Percentiles rank a stretch among this genome's conserved stretches.
phyloP scores from a whole-genome alignment of 2,329 filamentous ascomycete species.

The Fusarium subtropicale region DNA sequence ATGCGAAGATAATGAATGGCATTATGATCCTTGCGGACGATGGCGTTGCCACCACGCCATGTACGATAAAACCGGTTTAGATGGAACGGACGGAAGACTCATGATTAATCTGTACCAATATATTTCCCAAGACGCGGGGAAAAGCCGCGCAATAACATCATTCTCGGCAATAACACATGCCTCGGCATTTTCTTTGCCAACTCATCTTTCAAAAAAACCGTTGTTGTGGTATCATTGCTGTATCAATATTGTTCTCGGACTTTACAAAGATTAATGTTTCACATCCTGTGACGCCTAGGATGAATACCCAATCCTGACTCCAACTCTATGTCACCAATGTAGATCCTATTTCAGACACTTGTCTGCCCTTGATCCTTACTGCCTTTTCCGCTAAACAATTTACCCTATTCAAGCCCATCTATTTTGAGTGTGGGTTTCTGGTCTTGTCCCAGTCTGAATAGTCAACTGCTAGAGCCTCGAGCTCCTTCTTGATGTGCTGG shows the following conservation, averaged over 20 bases:
- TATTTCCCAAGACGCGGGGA: slow-evolving; percentile 27
- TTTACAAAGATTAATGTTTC: slow-evolving; percentile 34
- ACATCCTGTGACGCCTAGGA: slow-evolving; percentile 41
- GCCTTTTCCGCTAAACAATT: slow-evolving; percentile 2
- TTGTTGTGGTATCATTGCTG: slow-evolving; percentile 15
- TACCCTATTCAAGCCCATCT: slow-evolving; percentile 33
- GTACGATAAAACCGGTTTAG: slow-evolving; percentile 44
- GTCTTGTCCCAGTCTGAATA: slow-evolving; percentile 67
- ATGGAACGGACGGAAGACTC: slow-evolving; percentile 37
- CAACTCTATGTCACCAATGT: slow-evolving; percentile 37
- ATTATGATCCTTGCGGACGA: slow-evolving; percentile 20
- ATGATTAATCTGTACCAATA: slow-evolving; percentile 45
- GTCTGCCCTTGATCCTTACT: slow-evolving; percentile 4
- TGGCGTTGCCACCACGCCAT: slow-evolving; percentile 25
- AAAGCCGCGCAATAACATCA: slow-evolving; percentile 34
- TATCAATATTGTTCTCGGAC: slow-evolving; percentile 23
- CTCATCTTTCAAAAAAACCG: neutral
- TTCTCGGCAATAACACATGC: slow-evolving; percentile 22
- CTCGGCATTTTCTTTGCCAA: slow-evolving; percentile 2
- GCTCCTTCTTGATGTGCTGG: slow-evolving; percentile 78
- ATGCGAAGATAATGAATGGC: slow-evolving; percentile 15
- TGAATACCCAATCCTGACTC: slow-evolving; percentile 40
- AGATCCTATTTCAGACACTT: slow-evolving; percentile 36
- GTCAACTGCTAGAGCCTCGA: slow-evolving; percentile 71
- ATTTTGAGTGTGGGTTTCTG: slow-evolving; percentile 55